Conservation (phyloP, 305 asterid species). For the Andrographis paniculata region DNA sequence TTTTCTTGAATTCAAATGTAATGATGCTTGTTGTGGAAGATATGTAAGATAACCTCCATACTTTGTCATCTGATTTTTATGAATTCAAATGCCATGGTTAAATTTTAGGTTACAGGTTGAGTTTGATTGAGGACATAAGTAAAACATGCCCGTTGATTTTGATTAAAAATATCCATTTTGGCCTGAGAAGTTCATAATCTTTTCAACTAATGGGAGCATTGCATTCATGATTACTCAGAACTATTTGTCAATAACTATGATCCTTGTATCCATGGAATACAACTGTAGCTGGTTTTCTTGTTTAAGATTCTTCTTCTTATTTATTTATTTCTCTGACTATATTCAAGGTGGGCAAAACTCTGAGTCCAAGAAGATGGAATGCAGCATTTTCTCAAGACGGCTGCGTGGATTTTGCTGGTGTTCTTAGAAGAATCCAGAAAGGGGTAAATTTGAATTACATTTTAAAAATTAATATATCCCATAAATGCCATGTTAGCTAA, state of each 20-base stretch:
- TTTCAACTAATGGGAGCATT: too few relatives aligned
- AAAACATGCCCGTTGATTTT: too few relatives aligned
- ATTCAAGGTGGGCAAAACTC: conserved; percentile 80
- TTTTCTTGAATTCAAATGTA: conserved; percentile 4
- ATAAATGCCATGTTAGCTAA: neutral
- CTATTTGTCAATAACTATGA: conserved; percentile 7
- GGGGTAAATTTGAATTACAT: conserved; percentile 42
- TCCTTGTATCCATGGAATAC: conserved; percentile 3
- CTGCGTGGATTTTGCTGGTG: conserved; percentile 78
- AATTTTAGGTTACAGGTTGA: too few relatives aligned
- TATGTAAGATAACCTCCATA: conserved; percentile 6
- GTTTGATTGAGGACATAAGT: too few relatives aligned
- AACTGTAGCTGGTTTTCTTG: neutral
- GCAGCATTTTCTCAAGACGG: conserved; percentile 82
- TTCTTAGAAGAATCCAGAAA: conserved; percentile 89
- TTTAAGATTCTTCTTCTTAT: neutral
- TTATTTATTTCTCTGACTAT: conserved; percentile 10
- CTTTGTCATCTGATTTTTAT: conserved; percentile 3
- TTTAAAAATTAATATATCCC: neutral
- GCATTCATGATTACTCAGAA: too few relatives aligned
- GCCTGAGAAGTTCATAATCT: too few relatives aligned
- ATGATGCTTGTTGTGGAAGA: conserved; percentile 1
- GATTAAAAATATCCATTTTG: too few relatives aligned
- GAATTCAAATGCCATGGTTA: too few relatives aligned
- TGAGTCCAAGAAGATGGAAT: conserved; percentile 90